phyloP scores from a whole-genome alignment of 176 grass and related monocot species.

The Hsuehochloa calcarea region DNA sequence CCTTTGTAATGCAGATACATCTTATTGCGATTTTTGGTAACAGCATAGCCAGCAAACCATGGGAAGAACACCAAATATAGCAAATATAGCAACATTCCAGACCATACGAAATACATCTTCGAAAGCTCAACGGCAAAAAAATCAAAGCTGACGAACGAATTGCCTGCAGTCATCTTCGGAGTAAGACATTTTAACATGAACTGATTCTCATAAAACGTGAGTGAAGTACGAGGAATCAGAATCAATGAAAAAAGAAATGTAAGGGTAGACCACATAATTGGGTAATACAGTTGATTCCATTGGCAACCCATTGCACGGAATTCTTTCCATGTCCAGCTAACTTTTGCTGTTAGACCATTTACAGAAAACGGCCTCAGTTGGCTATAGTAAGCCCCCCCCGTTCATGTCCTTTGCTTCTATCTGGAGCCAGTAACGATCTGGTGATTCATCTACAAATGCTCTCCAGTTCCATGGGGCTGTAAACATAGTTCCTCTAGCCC shows the following conservation, averaged over 20 bases:
- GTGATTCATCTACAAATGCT: constrained; percentile 22
- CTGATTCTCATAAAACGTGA: constrained; percentile 23
- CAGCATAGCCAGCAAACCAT: constrained; percentile 46
- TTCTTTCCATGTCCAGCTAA: constrained; percentile 56
- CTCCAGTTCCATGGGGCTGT: constrained; percentile 45
- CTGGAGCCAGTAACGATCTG: constrained; percentile 45
- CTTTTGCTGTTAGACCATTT: constrained; percentile 45
- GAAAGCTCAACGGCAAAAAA: constrained; percentile 34
- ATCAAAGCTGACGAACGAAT: background rate
- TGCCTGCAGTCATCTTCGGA: constrained; percentile 7
- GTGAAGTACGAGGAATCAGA: constrained; percentile 36
- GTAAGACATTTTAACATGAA: background rate
- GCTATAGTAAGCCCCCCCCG: constrained; percentile 33
- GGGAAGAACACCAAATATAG: constrained; percentile 47
- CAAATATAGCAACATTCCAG: constrained; percentile 49
- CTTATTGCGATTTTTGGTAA: constrained; percentile 22
- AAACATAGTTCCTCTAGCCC: constrained; percentile 37
- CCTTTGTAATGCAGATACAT: constrained; percentile 47
- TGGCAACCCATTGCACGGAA: constrained; percentile 51
- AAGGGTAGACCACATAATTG: constrained; percentile 45
- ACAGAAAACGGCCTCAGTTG: constrained; percentile 50
- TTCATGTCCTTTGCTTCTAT: constrained; percentile 40
- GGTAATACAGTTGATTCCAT: constrained; percentile 44
- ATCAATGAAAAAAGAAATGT: constrained; percentile 37
- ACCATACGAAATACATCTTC: constrained; percentile 38